Base-by-base conservation (phyloP, 2,329 filamentous ascomycete genomes). In the Xylaria polymorpha region DNA sequence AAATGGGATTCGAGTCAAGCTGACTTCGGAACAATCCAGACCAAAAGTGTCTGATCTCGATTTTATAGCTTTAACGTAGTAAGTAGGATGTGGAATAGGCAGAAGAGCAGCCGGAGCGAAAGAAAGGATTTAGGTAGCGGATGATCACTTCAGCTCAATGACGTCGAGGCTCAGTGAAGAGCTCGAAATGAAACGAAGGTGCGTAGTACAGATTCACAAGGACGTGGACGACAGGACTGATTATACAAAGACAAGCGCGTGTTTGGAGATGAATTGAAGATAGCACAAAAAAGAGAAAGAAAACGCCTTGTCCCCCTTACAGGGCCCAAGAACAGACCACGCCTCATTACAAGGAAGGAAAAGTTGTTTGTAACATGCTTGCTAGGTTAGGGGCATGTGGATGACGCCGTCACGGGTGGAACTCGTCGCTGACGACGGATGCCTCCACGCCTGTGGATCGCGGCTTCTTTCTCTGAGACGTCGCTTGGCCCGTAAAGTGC, bases 161-260 rank as follows among this genome's bases (percentile, higher is more conserved):
- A 68, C 68, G 61, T 71, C 63, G 51, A 64, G 59, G 39, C 56
- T 71, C 56, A 58, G n/a, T 41, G 44, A 69, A 62, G 60, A 69
- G 66, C 41, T 67, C 35, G 35, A 37, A 57, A 41, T 64, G 50
- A 63, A 51, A 35, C 7, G 55, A 68, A 43, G 15, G 59, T 14
- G 29, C 15, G 35, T 25, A 2, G 35, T 55, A 55, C n/a, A 35
- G 37, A 39, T 43, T 59, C 22, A 29, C 22, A n/a, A 44, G 22
- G 39, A 59, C 35, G 22, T 61, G 41, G 15, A 41, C 14, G 58
- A 12, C 50, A 62, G 58, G 32, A 37, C 29, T 4, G 48, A 14
- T 18, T 7, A 22, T 32, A 68, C 35, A 57, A 70, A 65, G 53
- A 64, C 14, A 44, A 22, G 25, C 39, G 25, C 53, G 22, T n/a